Conservation (phyloP, 192 early-diverging fungal genomes). For the Neocallimastix lanati region DNA sequence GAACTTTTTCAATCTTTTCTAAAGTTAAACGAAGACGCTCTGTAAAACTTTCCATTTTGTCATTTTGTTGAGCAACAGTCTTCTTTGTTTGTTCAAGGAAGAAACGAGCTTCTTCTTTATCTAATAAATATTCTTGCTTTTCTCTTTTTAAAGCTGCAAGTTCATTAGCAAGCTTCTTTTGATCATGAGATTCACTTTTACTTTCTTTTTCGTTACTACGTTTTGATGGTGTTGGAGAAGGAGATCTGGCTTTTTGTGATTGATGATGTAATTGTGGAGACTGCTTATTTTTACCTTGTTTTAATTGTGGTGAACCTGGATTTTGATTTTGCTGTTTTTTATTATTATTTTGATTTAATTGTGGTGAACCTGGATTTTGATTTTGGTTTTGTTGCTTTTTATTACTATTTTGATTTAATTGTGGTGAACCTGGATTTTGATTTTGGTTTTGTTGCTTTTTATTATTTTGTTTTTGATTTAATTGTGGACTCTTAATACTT, state of each 20-base stretch:
- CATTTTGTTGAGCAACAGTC: not conserved
- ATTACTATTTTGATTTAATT: not conserved
- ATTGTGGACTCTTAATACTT: not conserved
- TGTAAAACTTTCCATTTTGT: not conserved
- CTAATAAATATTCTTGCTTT: not conserved
- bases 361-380: not conserved
- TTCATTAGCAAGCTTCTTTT: not conserved
- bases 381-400: not conserved
- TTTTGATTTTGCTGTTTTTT: not conserved
- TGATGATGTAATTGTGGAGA: not conserved
- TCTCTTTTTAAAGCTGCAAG: not conserved
- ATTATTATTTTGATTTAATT: not conserved
- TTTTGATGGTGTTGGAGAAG: not conserved
- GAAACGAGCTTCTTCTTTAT: not conserved
- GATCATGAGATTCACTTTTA: not conserved
- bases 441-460: not conserved
- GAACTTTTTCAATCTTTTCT: not conserved
- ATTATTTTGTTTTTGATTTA: not conserved
- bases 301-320: not conserved
- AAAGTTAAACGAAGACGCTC: not conserved
- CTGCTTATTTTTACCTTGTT: not conserved
- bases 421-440: not conserved
- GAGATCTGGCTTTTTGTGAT: not conserved
- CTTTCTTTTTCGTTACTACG: not conserved
- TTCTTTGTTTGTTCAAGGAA: not conserved